phyloP scores from a whole-genome alignment of 257 asterid species.

The Coffea canephora region DNA sequence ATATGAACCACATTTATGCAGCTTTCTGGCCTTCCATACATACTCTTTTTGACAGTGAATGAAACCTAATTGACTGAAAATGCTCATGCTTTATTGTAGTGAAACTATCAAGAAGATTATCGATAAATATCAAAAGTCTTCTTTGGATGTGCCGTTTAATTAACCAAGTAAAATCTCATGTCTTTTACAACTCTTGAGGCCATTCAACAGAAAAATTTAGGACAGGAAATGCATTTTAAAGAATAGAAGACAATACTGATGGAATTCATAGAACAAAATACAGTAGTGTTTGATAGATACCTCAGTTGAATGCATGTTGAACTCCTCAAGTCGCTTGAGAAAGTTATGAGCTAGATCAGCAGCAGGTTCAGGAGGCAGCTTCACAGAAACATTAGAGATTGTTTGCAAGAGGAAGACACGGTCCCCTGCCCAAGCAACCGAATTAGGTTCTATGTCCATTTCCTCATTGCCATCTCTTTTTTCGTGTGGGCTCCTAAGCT shows the following conservation, averaged over 20 bases:
- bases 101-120: not conserved
- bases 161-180: not conserved
- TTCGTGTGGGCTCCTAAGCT: conserved; percentile 37
- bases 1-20: not conserved
- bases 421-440: conserved; percentile 81
- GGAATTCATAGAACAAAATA: not conserved
- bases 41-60: not conserved
- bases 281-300: conserved; percentile 32
- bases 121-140: not conserved
- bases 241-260: not conserved
- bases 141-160: not conserved
- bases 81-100: not conserved
- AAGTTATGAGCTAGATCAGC: conserved; percentile 84
- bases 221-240: not conserved
- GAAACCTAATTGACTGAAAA: not conserved
- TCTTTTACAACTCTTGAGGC: not conserved
- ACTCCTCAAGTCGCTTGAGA: conserved; percentile 74
- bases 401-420: conserved; percentile 92
- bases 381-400: conserved; percentile 75
- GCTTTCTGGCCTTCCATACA: not conserved
- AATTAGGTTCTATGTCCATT: conserved; percentile 46
- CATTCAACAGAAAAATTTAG: not conserved
- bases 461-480: conserved; percentile 38
- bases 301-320: conserved; percentile 94
- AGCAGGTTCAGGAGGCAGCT: conserved; percentile 82